A percentile compares a stretch with the other conserved stretches of the same genome.
Evolutionary conservation across 208 protist species (phyloP).

Genomic region (Trypanosoma lewisi): DNA sequence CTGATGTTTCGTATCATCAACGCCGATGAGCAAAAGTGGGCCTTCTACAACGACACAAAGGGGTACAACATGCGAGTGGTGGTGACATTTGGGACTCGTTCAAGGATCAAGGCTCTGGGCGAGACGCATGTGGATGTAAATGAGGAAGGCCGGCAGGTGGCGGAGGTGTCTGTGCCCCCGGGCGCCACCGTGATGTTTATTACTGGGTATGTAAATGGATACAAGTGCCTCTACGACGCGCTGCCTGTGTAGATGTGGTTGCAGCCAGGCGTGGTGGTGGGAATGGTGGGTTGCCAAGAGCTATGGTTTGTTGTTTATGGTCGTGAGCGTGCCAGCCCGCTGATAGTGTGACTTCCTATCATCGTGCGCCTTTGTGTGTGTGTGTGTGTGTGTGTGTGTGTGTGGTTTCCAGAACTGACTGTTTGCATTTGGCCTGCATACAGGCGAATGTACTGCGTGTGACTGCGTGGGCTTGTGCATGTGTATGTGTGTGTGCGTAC

Average conservation of each 20-base stretch:
- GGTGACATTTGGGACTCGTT: conserved; percentile 57
- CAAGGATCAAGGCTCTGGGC: conserved; percentile 40
- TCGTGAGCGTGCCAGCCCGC: too few species aligned
- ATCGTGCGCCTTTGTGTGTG: too few species aligned
- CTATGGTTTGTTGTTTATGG: conserved; percentile 18
- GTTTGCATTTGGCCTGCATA: too few species aligned
- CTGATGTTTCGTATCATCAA: conserved; percentile 79
- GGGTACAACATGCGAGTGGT: conserved; percentile 56
- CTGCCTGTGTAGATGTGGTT: conserved; percentile 27
- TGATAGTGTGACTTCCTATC: too few species aligned
- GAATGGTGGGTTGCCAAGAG: background rate
- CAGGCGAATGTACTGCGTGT: too few species aligned
- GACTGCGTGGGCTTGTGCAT: too few species aligned
- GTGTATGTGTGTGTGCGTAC: too few species aligned
- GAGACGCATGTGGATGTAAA: conserved; percentile 37
- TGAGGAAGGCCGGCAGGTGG: conserved; percentile 38
- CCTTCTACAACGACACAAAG: conserved; percentile 77
- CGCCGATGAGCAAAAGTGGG: conserved; percentile 67
- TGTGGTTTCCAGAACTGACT: too few species aligned
- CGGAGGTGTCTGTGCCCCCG: conserved; percentile 52
- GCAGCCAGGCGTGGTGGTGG: background rate
- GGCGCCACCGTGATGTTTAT: conserved; percentile 70
- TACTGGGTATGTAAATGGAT: conserved; percentile 65
- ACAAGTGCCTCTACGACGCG: conserved; percentile 56
- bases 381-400: too few species aligned